Evolutionary conservation across 2,329 filamentous ascomycete genomes (phyloP).

Genomic region (Cladosporium sp.): DNA sequence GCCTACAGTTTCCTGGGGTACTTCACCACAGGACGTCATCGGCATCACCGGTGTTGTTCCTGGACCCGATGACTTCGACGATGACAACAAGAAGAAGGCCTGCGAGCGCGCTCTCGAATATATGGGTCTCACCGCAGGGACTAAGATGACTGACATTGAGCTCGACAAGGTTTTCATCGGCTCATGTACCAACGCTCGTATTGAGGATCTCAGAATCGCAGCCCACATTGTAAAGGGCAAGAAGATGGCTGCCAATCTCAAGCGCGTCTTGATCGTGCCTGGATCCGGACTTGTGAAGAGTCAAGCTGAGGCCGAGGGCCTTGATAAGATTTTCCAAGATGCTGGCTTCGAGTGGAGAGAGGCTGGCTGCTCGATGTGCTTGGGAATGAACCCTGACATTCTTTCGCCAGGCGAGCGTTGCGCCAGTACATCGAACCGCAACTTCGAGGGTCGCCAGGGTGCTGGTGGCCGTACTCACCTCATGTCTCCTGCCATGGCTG

Average conservation of each 20-base stretch:
- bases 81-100: constrained; percentile 72
- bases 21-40: constrained; percentile 92
- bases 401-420: constrained; percentile 88
- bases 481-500: constrained; percentile 96
- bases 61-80: constrained; percentile 79
- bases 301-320: constrained; percentile 83
- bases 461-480: constrained; percentile 87
- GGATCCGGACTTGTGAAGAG: constrained; percentile 92
- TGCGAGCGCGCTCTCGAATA: constrained; percentile 85
- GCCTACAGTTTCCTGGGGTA: constrained; percentile 95
- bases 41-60: constrained; percentile 90
- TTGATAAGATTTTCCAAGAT: constrained; percentile 86
- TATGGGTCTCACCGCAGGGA: constrained; percentile 87
- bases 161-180: constrained; percentile 98
- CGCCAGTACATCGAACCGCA: constrained; percentile 92
- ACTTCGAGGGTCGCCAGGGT: constrained; percentile 95
- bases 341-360: constrained; percentile 98
- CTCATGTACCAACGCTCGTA: constrained; percentile 94
- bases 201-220: constrained; percentile 88
- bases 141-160: constrained; percentile 83
- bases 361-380: constrained; percentile 97
- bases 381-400: constrained; percentile 99
- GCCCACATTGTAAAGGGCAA: constrained; percentile 81
- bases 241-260: constrained; percentile 83
- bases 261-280: constrained; percentile 92